Evolutionary conservation across 345 rosid genomes (phyloP).

Genomic region (Sisymbrium irio): DNA sequence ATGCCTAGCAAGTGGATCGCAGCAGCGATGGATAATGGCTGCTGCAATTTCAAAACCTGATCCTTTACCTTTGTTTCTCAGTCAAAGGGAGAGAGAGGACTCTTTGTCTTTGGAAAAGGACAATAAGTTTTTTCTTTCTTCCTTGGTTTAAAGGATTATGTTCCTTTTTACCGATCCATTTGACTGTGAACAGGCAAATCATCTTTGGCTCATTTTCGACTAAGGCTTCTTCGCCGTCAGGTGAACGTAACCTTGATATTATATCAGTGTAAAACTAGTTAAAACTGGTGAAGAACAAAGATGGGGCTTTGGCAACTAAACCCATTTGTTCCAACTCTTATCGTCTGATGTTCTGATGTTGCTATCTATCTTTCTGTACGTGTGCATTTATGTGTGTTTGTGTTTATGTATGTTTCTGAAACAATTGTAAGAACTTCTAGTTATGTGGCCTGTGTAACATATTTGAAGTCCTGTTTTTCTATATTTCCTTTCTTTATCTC

Average conservation of each 20-base stretch:
- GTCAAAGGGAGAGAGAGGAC: slow-evolving; percentile 5
- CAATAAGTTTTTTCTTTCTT: background rate
- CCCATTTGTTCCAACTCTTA: slow-evolving; percentile 18
- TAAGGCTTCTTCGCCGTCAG: slow-evolving; percentile 18
- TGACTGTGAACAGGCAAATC: slow-evolving; percentile 87
- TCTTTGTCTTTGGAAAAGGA: slow-evolving; percentile 10
- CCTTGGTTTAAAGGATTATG: slow-evolving; percentile 8
- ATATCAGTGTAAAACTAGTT: slow-evolving; percentile 15
- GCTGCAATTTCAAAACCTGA: slow-evolving; percentile 65
- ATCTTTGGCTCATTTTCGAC: slow-evolving; percentile 61
- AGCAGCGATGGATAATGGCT: slow-evolving; percentile 46
- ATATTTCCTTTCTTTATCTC: too few relatives aligned
- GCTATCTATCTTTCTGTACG: background rate
- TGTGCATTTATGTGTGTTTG: background rate
- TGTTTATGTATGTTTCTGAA: background rate
- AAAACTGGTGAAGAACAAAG: slow-evolving; percentile 23
- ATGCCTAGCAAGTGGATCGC: slow-evolving; percentile 76
- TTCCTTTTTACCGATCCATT: slow-evolving; percentile 34
- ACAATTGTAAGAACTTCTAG: too few relatives aligned
- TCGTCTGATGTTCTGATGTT: slow-evolving; percentile 1
- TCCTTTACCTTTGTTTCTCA: slow-evolving; percentile 22
- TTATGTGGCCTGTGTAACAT: too few relatives aligned
- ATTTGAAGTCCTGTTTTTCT: too few relatives aligned
- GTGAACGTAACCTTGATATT: background rate
- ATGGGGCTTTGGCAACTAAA: slow-evolving; percentile 10